Conservation (phyloP, 2,329 filamentous ascomycete genomes). For the Nigrospora sphaerica region DNA sequence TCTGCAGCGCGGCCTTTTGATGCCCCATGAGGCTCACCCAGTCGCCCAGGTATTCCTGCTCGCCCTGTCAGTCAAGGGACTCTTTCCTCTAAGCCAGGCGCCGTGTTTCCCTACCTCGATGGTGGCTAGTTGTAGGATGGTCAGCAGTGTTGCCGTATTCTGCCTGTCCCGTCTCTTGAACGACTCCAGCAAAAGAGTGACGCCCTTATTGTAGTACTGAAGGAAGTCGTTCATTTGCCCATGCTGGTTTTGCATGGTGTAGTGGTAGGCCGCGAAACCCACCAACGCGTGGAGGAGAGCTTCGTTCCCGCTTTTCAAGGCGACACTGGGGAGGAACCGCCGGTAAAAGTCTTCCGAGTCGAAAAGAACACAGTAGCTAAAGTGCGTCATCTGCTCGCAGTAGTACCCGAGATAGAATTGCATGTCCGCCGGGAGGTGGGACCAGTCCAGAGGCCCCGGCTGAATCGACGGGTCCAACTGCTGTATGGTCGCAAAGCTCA, state of each 20-base stretch:
- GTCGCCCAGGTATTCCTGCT: constrained; percentile 85
- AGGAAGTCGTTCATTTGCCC: constrained; percentile 77
- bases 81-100: no score
- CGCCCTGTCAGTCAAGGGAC: constrained; percentile 6
- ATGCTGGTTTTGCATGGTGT: constrained; percentile 61
- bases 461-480: constrained; percentile 21
- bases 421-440: constrained; percentile 59
- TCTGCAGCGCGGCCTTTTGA: constrained; percentile 79
- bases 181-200: constrained; percentile 66
- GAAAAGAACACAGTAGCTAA: constrained; percentile 74
- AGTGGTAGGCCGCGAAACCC: constrained; percentile 83
- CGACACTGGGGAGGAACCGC: constrained; percentile 62
- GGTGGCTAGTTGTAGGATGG: constrained; percentile 84
- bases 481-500: constrained; percentile 24
- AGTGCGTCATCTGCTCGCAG: constrained; percentile 66
- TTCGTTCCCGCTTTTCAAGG: constrained; percentile 59
- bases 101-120: constrained; percentile 63
- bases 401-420: constrained; percentile 76
- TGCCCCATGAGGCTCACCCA: constrained; percentile 93
- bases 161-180: constrained; percentile 66
- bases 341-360: constrained; percentile 69
- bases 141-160: constrained; percentile 68
- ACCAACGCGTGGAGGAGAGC: constrained; percentile 80
- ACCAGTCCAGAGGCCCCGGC: constrained; percentile 36
- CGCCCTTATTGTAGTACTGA: constrained; percentile 83